Base-by-base conservation (phyloP, 257 asterid genomes). In the Nicotiana sylvestris region DNA sequence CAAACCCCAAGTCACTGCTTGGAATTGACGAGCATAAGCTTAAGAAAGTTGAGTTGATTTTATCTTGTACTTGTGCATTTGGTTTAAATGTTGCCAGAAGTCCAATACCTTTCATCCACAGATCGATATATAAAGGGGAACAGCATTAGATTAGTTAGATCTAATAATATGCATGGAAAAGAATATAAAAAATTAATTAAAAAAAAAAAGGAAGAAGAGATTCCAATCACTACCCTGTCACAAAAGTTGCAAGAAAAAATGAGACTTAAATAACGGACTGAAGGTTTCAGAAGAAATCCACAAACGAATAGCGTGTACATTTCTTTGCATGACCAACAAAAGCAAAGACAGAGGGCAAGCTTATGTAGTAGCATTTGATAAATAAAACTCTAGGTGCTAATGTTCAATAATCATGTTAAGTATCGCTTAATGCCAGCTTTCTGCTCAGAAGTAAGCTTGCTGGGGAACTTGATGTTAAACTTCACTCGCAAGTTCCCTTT, bases 391-490 rank as follows among this genome's bases (percentile, higher is more conserved):
- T 76, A 27, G 27, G 17, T 49, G 64, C 64, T 76, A 51, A 51
- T 51, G 62, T 51, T 0, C 80, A 29, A 0, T 27, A 61, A 76
- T 76, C 96, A 88, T 56, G 93, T 80, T 51, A 95, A 84, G 25
- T 91, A 89, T 80, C 97, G 86, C 86, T 92, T 90, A 7, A 95
- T 89, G 78, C 97, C 99, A 25, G 88, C 80, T 87, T 95, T 95
- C 91, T 95, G 99, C 87, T 92, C 98, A 1, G 95, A 82, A n/a
- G 94, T 91, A 83, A 95, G 99, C 89, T 89, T 93, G 85, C 85
- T 84, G 3, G 98, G 99, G 84, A 92, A 93, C 90, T 91, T 95
- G 77, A 95, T 90, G 80, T 90, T 89, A 85, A 95, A 92, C 89
- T 91, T 93, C 85, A 93, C 87, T 46, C 98, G 80, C 70, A 95